Conservation (phyloP, 352 stramenopile genomes). For the Globisporangium polare region DNA sequence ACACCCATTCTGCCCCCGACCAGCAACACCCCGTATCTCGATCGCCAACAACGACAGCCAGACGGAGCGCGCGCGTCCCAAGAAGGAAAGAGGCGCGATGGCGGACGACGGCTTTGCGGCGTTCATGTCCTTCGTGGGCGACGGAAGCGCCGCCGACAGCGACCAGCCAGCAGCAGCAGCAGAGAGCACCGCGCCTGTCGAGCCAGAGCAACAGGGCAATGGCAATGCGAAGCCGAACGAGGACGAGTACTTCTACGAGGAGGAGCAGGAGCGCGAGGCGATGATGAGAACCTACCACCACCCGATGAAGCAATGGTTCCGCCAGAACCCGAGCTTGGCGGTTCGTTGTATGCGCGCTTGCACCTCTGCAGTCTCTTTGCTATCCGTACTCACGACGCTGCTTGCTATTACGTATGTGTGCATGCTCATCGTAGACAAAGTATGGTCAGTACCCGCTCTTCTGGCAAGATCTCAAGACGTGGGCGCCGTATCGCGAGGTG, state of each 20-base stretch:
- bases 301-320: constrained; percentile 88
- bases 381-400: neutral
- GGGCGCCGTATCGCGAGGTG: constrained; percentile 90
- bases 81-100: constrained; percentile 25
- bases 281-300: constrained; percentile 88
- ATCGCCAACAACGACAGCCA: constrained; percentile 1
- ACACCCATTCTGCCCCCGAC: neutral
- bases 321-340: constrained; percentile 46
- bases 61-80: neutral
- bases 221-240: constrained; percentile 8
- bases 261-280: constrained; percentile 81
- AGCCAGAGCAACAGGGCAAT: neutral
- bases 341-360: constrained; percentile 14
- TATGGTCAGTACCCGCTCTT: constrained; percentile 93
- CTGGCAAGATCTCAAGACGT: constrained; percentile 94
- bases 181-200: neutral
- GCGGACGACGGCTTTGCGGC: constrained; percentile 59
- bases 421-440: constrained; percentile 30
- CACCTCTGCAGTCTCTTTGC: neutral
- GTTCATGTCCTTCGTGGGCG: constrained; percentile 66
- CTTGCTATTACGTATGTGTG: neutral
- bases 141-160: constrained; percentile 14
- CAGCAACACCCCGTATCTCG: neutral
- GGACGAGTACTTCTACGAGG: constrained; percentile 80
- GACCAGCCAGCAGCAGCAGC: neutral